Evolutionary conservation across 306 rosid genomes (phyloP), one percentile per base, ranked within the genome.

Genomic region (Rosa chinensis): DNA sequence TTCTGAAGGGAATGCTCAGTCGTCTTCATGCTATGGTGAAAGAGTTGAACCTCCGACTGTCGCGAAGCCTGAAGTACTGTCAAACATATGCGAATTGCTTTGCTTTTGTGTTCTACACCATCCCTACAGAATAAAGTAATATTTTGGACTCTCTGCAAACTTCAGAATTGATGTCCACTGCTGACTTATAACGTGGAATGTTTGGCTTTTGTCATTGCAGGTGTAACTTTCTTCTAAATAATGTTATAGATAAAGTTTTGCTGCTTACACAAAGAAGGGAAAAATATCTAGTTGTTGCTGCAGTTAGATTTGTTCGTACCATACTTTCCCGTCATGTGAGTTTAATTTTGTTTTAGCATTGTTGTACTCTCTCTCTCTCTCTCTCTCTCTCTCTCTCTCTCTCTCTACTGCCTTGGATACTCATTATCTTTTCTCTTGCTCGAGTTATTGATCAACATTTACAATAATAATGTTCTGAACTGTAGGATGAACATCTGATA

Each of bases 61-160:
- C 44, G 87, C 86, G 63, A 94, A 92, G 88, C 97, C 99, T 39
- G 99, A 94, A 92, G 91, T 92, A 82, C 83, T 94, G 80, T 89
- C 91, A 11, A 91, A 91, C 87, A 89, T 94, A 79, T 92, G 97
- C 80, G 99, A 94, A 87, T 81, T 94, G 88, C 89, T 94, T 35
- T 94, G 97, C 92, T 94, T 94, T 85, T 94, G 97, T 74, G 97
- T 94, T 75, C 90, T 92, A 20, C 99, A 94, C 87, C 99, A 94
- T 82, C 95, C 99, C 32, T 92, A 87, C 83, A 91, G 94, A 84
- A 94, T 94, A 89, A 94, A 91, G 99, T 94, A 94, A 84, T 78
- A 44, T 80, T 76, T 84, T 53, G 82, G 28, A 66, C 76, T 66
- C 88, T 67, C 43, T 74, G 78, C 81, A 43, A 43, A 85, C 10